Conservation (phyloP, 225 moss, liverwort and hornwort species). For the Antitrichia curtipendula region DNA sequence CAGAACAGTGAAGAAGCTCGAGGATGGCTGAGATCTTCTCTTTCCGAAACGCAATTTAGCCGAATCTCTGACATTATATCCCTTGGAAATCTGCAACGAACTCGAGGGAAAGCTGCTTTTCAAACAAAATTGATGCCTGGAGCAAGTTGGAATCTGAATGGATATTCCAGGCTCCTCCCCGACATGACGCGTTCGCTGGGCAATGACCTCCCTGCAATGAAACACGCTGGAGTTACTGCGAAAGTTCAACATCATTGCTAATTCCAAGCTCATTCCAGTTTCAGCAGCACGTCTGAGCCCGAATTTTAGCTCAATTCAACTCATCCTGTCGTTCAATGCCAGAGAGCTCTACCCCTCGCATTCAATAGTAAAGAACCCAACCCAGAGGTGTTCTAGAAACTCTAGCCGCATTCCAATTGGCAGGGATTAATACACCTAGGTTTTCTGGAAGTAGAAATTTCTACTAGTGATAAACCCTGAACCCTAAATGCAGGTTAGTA, state of each 20-base stretch:
- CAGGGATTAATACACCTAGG: neutral
- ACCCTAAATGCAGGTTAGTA: neutral
- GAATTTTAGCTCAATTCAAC: neutral
- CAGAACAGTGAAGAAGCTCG: slow-evolving; percentile 14
- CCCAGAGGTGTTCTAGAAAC: neutral
- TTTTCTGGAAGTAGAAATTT: neutral
- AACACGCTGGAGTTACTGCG: neutral
- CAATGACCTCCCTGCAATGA: slow-evolving; percentile 2
- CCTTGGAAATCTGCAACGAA: neutral
- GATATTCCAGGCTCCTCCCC: neutral
- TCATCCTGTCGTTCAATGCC: neutral
- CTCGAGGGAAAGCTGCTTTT: neutral
- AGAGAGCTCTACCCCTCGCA: neutral
- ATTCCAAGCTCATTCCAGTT: neutral
- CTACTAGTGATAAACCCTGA: neutral
- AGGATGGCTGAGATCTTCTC: neutral
- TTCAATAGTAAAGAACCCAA: neutral
- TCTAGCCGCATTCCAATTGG: no score
- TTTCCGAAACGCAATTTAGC: neutral
- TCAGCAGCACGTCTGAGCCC: neutral
- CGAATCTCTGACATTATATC: neutral
- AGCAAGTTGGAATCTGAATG: neutral
- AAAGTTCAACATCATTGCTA: neutral
- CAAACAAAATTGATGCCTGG: neutral
- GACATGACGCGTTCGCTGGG: neutral